A percentile compares a stretch with the other conserved stretches of the same genome.
These are phyloP conservation scores for Lachancea sp. DNA, from an alignment of 805 yeast species.

Conservation along the genomic window DNA sequence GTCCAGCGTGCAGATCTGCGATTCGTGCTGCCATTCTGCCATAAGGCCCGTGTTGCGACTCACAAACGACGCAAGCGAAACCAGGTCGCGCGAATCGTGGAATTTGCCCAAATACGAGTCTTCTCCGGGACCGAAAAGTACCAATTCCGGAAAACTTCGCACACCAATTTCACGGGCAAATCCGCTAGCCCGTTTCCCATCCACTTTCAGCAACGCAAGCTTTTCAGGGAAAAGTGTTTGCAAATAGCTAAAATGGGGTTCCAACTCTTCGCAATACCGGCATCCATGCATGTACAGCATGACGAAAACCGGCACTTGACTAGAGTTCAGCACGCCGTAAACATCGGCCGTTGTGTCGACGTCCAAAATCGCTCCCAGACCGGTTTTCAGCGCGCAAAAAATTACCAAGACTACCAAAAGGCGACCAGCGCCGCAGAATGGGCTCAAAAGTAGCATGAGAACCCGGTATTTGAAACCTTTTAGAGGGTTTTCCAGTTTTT, in stretches of 20 bases:
- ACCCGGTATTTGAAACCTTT: background rate
- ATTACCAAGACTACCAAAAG: background rate
- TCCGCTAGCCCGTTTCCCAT: slow-evolving; percentile 31
- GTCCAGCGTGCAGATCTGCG: slow-evolving; percentile 9
- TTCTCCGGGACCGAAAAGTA: slow-evolving; percentile 33
- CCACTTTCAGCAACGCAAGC: slow-evolving; percentile 33
- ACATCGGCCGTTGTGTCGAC: slow-evolving; percentile 1
- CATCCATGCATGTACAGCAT: slow-evolving; percentile 41
- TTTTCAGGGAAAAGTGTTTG: slow-evolving; percentile 38
- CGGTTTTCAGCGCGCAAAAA: background rate
- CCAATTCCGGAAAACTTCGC: slow-evolving; percentile 43
- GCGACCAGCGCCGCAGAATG: background rate
- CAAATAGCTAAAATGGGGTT: slow-evolving; percentile 41
- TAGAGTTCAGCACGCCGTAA: background rate
- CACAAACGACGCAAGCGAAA: slow-evolving; percentile 8
- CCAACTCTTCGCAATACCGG: slow-evolving; percentile 40
- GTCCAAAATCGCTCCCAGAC: background rate
- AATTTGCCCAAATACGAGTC: slow-evolving; percentile 10
- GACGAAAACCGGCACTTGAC: slow-evolving; percentile 10
- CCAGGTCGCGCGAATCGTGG: background rate
- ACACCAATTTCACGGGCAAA: slow-evolving; percentile 38
- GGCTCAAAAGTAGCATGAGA: background rate
- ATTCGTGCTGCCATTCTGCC: slow-evolving; percentile 33
- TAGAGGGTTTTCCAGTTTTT: background rate
- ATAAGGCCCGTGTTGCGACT: slow-evolving; percentile 27